phyloP scores from a whole-genome alignment of 2,329 filamentous ascomycete genomes.

The Lojkania enalia region DNA sequence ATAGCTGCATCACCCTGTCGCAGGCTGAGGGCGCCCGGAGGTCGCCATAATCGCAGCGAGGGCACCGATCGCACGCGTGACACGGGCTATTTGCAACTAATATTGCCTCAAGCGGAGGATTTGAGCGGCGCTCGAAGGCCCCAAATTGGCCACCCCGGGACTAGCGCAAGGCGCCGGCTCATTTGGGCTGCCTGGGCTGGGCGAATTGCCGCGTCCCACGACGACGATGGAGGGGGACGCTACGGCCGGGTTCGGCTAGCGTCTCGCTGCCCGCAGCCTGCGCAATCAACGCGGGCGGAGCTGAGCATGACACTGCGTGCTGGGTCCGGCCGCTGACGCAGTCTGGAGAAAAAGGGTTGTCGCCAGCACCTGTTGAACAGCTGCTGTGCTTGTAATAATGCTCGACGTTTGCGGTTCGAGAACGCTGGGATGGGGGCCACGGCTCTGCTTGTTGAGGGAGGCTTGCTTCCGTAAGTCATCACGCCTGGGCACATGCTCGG shows the following conservation, averaged over 20 bases:
- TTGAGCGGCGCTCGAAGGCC: neutral
- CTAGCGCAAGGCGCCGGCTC: conserved; percentile 8
- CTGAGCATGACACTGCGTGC: conserved; percentile 3
- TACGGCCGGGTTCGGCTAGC: conserved; percentile 13
- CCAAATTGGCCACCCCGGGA: conserved; percentile 13
- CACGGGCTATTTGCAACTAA: conserved; percentile 3
- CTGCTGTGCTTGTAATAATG: too few relatives aligned
- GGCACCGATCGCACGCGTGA: conserved; percentile 2
- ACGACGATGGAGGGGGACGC: conserved; percentile 3
- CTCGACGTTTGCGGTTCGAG: neutral
- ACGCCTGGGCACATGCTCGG: neutral
- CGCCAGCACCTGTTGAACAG: too few relatives aligned
- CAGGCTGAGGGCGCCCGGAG: conserved; percentile 8
- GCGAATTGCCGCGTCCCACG: conserved; percentile 17
- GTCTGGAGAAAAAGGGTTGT: too few relatives aligned
- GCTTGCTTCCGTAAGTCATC: neutral
- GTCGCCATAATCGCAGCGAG: neutral
- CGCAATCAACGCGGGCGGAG: conserved; percentile 22
- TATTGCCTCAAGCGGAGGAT: conserved; percentile 3
- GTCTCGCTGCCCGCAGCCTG: conserved; percentile 10
- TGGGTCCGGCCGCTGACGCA: conserved; percentile 8
- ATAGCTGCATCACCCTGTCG: conserved; percentile 11
- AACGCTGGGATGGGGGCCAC: neutral
- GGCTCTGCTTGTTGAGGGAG: neutral
- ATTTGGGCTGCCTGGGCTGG: conserved; percentile 8